These are phyloP conservation scores for Hydnomerulius pinastri DNA, from an alignment of 768 basidiomycete genomes.

Conservation along the genomic window DNA sequence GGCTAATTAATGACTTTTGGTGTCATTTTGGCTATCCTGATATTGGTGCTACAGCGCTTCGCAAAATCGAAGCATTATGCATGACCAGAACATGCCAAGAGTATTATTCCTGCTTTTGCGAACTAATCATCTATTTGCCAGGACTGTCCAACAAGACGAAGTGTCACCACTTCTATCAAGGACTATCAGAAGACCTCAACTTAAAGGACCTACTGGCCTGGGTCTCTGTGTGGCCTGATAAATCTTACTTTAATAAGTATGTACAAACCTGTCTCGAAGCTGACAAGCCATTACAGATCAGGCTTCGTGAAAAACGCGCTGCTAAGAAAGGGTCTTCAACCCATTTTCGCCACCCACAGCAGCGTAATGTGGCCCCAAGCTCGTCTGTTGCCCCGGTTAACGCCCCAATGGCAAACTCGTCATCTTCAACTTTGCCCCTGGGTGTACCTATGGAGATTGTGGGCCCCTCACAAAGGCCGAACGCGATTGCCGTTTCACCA, in stretches of 20 bases:
- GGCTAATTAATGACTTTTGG: too few relatives aligned
- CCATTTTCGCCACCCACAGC: not conserved
- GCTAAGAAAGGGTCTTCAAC: not conserved
- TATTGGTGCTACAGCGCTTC: slow-evolving; percentile 24
- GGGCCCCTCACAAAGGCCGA: slow-evolving; percentile 32
- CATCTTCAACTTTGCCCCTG: slow-evolving; percentile 2
- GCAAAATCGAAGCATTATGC: slow-evolving; percentile 29
- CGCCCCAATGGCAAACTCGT: too few relatives aligned
- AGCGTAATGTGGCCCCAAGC: not conserved
- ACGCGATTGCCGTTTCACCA: slow-evolving; percentile 20
- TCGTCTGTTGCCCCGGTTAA: not conserved
- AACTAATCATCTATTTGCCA: slow-evolving; percentile 27
- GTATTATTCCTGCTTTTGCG: slow-evolving; percentile 30
- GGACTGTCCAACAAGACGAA: slow-evolving; percentile 34
- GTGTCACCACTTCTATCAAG: slow-evolving; percentile 37
- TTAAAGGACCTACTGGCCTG: too few relatives aligned
- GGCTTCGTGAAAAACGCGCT: not conserved
- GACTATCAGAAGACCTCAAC: slow-evolving; percentile 24
- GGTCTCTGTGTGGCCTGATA: not conserved
- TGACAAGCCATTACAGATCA: not conserved
- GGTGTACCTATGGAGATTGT: slow-evolving; percentile 34
- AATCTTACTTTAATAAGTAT: not conserved
- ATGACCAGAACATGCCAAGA: slow-evolving; percentile 31
- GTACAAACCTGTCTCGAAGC: not conserved
- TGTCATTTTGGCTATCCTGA: slow-evolving; percentile 34